Percentiles rank a stretch among this genome's conserved stretches.
Evolutionary conservation across 148 eudicot species (phyloP).

Genomic region (Amaranthus palmeri): DNA sequence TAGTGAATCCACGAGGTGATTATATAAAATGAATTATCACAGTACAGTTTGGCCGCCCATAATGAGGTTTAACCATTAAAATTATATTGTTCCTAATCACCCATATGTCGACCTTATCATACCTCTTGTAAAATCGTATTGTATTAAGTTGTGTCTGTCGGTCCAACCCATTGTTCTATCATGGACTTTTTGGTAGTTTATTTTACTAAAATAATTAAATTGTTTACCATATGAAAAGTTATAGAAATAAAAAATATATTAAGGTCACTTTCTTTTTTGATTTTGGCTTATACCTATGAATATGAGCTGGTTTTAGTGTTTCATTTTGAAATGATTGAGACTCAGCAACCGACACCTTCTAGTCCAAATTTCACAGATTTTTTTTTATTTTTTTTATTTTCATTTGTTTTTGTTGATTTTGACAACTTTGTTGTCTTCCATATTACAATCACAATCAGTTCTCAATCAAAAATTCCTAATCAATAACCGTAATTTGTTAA

Average conservation of each 20-base stretch:
- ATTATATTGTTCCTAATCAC: too few species aligned
- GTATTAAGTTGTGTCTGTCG: too few species aligned
- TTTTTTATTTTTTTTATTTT: neutral
- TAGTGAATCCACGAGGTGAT: too few species aligned
- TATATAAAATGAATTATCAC: too few species aligned
- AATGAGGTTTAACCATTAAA: too few species aligned
- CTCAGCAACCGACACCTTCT: conserved; percentile 14
- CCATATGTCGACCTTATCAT: too few species aligned
- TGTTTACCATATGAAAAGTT: neutral
- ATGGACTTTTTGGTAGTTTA: neutral
- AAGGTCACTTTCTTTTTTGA: neutral
- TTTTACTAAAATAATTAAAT: neutral
- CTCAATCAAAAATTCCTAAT: too few species aligned
- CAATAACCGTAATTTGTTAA: too few species aligned
- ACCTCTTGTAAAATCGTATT: too few species aligned
- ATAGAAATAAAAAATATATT: neutral
- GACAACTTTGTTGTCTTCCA: conserved; percentile 1
- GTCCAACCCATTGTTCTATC: too few species aligned
- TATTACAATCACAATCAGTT: neutral
- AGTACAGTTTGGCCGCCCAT: too few species aligned
- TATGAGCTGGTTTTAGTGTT: conserved; percentile 5
- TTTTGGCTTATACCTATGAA: neutral
- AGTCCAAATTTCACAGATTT: too few species aligned
- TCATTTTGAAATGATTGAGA: conserved; percentile 3
- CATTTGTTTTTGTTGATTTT: neutral